Evolutionary conservation across 352 stramenopile species (phyloP).

Genomic region (Phytopythium litorale): DNA sequence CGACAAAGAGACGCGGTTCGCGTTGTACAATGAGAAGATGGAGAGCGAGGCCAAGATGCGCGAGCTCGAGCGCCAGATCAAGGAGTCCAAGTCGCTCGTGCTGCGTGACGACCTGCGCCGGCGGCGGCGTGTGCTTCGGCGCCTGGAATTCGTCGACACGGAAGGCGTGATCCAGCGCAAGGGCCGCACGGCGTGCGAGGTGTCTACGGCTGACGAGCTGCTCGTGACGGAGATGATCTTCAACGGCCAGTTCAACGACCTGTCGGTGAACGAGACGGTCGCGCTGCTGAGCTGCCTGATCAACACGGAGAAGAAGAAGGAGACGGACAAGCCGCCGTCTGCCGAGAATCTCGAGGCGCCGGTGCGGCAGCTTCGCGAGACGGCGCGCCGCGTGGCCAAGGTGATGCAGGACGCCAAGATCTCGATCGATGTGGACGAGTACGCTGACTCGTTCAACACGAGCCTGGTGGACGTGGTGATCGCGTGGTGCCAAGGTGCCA

Average conservation of each 20-base stretch:
- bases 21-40: constrained; percentile 90
- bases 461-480: constrained; percentile 98
- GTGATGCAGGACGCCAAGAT: constrained; percentile 92
- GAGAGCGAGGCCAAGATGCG: constrained; percentile 91
- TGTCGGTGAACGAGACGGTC: constrained; percentile 96
- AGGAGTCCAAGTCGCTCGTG: constrained; percentile 93
- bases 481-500: constrained; percentile 96
- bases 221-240: constrained; percentile 99
- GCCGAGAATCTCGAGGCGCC: constrained; percentile 80
- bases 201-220: constrained; percentile 98
- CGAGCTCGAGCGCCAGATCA: constrained; percentile 92
- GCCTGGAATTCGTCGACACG: constrained; percentile 95
- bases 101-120: constrained; percentile 95
- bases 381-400: constrained; percentile 89
- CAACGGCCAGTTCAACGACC: constrained; percentile 96
- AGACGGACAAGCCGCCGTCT: constrained; percentile 79
- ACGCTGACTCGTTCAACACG: constrained; percentile 96
- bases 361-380: constrained; percentile 94
- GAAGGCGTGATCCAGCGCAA: constrained; percentile 99
- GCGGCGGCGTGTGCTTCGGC: constrained; percentile 95
- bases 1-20: constrained; percentile 81
- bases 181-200: constrained; percentile 97
- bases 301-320: constrained; percentile 93
- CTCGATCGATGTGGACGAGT: constrained; percentile 96
- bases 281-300: constrained; percentile 96